These are phyloP conservation scores for Haplosporangium sp. DNA, from an alignment of 371 early-diverging fungal genomes.

Conservation along the genomic window DNA sequence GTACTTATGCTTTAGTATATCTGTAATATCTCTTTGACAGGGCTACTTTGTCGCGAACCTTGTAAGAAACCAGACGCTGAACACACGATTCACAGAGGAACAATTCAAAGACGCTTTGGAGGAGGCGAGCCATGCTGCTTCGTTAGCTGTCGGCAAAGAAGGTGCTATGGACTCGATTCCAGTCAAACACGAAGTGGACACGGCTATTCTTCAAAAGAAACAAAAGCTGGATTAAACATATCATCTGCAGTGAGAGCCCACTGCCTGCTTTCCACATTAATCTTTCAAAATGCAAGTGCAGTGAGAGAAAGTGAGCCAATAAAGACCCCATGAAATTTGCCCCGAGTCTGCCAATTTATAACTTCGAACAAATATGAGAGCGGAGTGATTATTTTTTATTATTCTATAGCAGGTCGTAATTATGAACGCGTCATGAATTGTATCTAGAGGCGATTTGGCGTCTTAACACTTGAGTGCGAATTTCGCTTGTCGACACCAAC, in stretches of 20 bases:
- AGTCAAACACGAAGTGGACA: conserved; percentile 57
- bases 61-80: conserved; percentile 53
- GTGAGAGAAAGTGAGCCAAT: no score
- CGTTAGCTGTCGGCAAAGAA: conserved; percentile 65
- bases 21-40: conserved; percentile 1
- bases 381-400: no score
- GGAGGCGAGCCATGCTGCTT: conserved; percentile 69
- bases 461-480: no score
- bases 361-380: no score
- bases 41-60: conserved; percentile 79
- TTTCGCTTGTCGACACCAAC: conserved; percentile 8
- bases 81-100: conserved; percentile 57
- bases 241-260: no score
- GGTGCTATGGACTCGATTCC: conserved; percentile 78
- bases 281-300: no score
- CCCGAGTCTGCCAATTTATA: no score
- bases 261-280: no score
- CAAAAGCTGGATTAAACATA: conserved; percentile 20
- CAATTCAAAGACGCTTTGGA: conserved; percentile 56
- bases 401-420: no score
- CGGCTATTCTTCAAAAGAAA: conserved; percentile 16
- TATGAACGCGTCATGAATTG: not conserved
- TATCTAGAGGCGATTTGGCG: no score
- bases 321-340: no score
- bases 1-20: not conserved